Percentiles rank a stretch among this genome's conserved stretches.
phyloP scores from a whole-genome alignment of 441 rosid genomes.

The Populus trichocarpa region DNA sequence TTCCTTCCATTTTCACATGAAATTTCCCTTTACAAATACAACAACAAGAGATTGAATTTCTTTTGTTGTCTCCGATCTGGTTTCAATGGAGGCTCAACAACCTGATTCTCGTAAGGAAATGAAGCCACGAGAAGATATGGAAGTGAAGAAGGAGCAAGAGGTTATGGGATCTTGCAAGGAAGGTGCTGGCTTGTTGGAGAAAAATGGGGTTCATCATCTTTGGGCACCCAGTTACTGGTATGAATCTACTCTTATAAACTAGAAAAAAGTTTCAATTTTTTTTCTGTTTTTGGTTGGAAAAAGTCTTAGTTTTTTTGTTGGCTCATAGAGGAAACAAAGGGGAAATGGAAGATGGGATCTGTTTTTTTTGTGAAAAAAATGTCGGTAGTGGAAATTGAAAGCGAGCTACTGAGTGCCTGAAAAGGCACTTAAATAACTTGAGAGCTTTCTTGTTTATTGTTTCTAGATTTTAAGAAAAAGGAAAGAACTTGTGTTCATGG shows the following conservation, averaged over 20 bases:
- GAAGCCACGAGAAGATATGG: slow-evolving; percentile 22
- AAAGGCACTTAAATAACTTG: too few species aligned
- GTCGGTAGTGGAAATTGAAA: too few species aligned
- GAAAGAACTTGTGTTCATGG: neutral
- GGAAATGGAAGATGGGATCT: neutral
- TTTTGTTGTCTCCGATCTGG: slow-evolving; percentile 7
- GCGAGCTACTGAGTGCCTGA: too few species aligned
- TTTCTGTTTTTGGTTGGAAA: neutral
- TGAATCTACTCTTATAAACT: neutral
- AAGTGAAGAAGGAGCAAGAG: slow-evolving; percentile 6
- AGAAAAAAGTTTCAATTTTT: neutral
- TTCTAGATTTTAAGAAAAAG: neutral
- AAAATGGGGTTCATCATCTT: neutral
- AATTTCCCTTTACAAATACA: too few species aligned
- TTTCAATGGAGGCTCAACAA: slow-evolving; percentile 23
- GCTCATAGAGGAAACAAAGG: neutral
- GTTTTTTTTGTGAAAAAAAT: neutral
- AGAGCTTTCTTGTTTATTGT: neutral
- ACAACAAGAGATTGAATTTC: neutral
- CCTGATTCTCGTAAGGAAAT: slow-evolving; percentile 17
- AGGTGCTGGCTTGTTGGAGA: too few species aligned
- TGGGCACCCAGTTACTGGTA: neutral
- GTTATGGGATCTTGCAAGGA: slow-evolving; percentile 8
- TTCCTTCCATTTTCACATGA: too few species aligned
- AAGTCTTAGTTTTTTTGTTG: neutral